Percentiles rank a stretch among this genome's conserved stretches.
phyloP scores from a whole-genome alignment of 805 yeast species.

The Zygotorulaspora danielsina region DNA sequence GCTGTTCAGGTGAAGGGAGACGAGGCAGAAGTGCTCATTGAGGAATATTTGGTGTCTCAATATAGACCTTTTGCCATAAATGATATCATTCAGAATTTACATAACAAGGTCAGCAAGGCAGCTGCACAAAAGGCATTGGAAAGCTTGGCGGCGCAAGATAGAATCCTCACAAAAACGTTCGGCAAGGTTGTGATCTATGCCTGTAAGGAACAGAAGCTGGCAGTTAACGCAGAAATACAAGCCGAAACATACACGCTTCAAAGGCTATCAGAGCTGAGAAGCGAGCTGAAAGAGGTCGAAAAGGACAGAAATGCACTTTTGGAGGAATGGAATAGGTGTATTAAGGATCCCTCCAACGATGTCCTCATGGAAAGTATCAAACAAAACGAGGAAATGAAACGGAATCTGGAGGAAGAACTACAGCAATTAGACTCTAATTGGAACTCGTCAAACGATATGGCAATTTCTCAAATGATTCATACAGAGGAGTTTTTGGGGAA shows the following conservation, averaged over 20 bases:
- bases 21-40: constrained; percentile 36
- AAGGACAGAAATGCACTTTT: constrained; percentile 13
- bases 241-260: constrained; percentile 16
- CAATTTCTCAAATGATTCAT: constrained; percentile 13
- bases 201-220: constrained; percentile 36
- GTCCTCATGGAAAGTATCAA: constrained; percentile 12
- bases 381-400: constrained; percentile 8
- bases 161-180: constrained; percentile 39
- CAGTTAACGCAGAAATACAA: constrained; percentile 9
- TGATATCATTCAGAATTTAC: constrained; percentile 45
- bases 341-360: constrained; percentile 21
- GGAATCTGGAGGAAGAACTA: constrained; percentile 9
- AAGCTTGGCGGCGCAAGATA: constrained; percentile 32
- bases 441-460: constrained; percentile 16
- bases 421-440: constrained; percentile 12
- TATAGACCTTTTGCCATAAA: constrained; percentile 47
- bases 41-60: constrained; percentile 40
- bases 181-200: constrained; percentile 45
- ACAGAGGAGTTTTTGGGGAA: constrained; percentile 14
- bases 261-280: constrained; percentile 22
- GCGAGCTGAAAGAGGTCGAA: constrained; percentile 23
- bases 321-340: constrained; percentile 11
- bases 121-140: constrained; percentile 40
- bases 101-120: constrained; percentile 38
- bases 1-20: constrained; percentile 21